Evolutionary conservation across 805 yeast genomes (phyloP).

Genomic region (Starmerella riodocensis): DNA sequence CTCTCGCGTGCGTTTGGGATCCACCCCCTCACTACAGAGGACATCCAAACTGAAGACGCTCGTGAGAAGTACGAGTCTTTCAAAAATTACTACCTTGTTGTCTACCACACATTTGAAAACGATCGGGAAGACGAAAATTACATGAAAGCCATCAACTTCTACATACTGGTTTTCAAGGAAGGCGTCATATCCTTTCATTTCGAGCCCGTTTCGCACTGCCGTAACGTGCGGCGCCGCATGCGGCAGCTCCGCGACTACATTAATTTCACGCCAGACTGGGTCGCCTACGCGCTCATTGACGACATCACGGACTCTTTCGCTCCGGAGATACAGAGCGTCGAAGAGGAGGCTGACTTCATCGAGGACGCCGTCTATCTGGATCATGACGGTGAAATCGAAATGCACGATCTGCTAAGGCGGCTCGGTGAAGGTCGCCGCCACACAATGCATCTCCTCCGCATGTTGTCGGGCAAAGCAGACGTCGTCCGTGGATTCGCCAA

Average conservation of each 20-base stretch:
- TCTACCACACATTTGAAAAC: constrained; percentile 91
- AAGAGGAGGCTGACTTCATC: constrained; percentile 49
- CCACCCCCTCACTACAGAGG: constrained; percentile 96
- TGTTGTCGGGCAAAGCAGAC: constrained; percentile 87
- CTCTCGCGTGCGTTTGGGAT: constrained; percentile 88
- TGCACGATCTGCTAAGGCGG: constrained; percentile 46
- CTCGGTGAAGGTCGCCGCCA: constrained; percentile 84
- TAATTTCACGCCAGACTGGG: constrained; percentile 49
- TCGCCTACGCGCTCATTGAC: constrained; percentile 52
- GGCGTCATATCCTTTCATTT: constrained; percentile 51
- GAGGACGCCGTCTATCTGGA: constrained; percentile 77
- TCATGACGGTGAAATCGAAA: constrained; percentile 31
- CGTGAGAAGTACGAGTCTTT: constrained; percentile 95
- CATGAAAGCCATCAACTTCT: constrained; percentile 47
- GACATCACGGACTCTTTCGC: constrained; percentile 55
- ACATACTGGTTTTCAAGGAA: constrained; percentile 47
- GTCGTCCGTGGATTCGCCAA: constrained; percentile 93
- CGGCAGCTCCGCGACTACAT: constrained; percentile 51
- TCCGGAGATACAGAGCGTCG: constrained; percentile 45
- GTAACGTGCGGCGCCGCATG: constrained; percentile 49
- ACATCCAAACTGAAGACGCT: constrained; percentile 89
- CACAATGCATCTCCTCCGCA: constrained; percentile 83
- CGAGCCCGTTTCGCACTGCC: constrained; percentile 44
- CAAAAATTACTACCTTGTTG: constrained; percentile 79
- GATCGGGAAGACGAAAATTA: constrained; percentile 55